Conservation (phyloP, 768 basidiomycete species). For the Trametes elegans region DNA sequence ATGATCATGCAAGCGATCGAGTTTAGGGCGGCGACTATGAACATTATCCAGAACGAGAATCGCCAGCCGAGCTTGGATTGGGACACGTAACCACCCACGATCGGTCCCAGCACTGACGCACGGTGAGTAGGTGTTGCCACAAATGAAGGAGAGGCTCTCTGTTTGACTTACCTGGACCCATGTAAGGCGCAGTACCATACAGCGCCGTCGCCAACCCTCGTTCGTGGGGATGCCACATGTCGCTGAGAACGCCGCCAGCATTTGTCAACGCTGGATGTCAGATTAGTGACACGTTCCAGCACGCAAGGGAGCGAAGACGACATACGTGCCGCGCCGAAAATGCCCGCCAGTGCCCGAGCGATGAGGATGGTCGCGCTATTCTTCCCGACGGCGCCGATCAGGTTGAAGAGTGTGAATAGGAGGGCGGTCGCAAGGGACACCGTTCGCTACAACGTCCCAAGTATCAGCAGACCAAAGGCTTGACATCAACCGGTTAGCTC, state of each 20-base stretch:
- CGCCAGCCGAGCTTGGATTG: slow-evolving; percentile 51
- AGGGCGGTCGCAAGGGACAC: slow-evolving; percentile 54
- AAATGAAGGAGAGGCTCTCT: accelerated
- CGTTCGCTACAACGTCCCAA: slow-evolving; percentile 42
- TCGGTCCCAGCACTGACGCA: slow-evolving; percentile 55
- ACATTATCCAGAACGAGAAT: slow-evolving; percentile 65
- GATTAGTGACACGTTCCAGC: not conserved
- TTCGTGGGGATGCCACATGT: slow-evolving; percentile 59
- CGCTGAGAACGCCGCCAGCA: slow-evolving; percentile 54
- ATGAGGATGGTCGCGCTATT: slow-evolving; percentile 48
- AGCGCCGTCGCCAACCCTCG: slow-evolving; percentile 58
- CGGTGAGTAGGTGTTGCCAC: not conserved
- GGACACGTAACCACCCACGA: slow-evolving; percentile 64
- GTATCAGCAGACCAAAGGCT: not conserved
- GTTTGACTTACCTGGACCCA: slow-evolving; percentile 46
- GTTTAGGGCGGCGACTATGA: slow-evolving; percentile 48
- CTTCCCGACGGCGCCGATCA: slow-evolving; percentile 52
- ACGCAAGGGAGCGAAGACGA: not conserved
- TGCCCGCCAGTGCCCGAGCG: slow-evolving; percentile 55
- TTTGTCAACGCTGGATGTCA: slow-evolving; percentile 49
- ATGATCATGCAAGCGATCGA: slow-evolving; percentile 44
- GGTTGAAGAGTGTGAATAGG: slow-evolving; percentile 50
- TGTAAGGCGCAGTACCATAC: slow-evolving; percentile 57
- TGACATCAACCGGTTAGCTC: not conserved
- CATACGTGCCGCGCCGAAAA: slow-evolving; percentile 56